Percentiles rank a stretch among this genome's conserved stretches.
phyloP scores from a whole-genome alignment of 371 early-diverging fungal genomes.

The Racocetra persica region DNA sequence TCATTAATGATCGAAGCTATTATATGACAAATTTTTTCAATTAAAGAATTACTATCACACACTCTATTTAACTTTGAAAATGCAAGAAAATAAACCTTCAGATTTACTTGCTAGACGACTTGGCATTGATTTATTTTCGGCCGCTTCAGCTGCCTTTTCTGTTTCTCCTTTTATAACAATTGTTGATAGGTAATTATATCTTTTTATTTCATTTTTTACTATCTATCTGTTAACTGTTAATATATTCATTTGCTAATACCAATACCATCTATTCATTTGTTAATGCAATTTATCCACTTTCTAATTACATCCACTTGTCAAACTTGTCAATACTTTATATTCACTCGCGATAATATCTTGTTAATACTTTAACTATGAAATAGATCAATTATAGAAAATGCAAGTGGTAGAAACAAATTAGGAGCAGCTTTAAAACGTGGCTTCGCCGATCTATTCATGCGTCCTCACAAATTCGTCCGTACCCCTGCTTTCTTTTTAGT shows the following conservation, averaged over 20 bases:
- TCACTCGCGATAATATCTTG: neutral
- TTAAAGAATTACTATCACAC: too few species aligned
- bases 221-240: neutral
- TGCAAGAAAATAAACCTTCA: neutral
- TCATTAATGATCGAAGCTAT: too few species aligned
- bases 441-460: slow-evolving; percentile 49
- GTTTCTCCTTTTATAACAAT: slow-evolving; percentile 71
- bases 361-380: neutral
- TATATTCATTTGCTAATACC: neutral
- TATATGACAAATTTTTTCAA: too few species aligned
- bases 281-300: neutral
- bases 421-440: slow-evolving; percentile 58
- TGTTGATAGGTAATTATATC: slow-evolving; percentile 60
- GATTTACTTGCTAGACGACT: slow-evolving; percentile 46
- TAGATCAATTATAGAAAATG: slow-evolving; percentile 69
- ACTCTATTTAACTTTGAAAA: neutral
- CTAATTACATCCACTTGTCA: too few species aligned
- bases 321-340: too few species aligned
- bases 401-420: slow-evolving; percentile 61
- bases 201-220: neutral
- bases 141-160: slow-evolving; percentile 55
- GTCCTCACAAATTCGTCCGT: slow-evolving; percentile 56
- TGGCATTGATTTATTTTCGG: slow-evolving; percentile 56
- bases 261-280: neutral
- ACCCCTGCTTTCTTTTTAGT: slow-evolving; percentile 62